Percentiles rank a stretch among this genome's conserved stretches.
phyloP scores from a whole-genome alignment of 495 filamentous ascomycete genomes.

The Podospora pseudoanserina region DNA sequence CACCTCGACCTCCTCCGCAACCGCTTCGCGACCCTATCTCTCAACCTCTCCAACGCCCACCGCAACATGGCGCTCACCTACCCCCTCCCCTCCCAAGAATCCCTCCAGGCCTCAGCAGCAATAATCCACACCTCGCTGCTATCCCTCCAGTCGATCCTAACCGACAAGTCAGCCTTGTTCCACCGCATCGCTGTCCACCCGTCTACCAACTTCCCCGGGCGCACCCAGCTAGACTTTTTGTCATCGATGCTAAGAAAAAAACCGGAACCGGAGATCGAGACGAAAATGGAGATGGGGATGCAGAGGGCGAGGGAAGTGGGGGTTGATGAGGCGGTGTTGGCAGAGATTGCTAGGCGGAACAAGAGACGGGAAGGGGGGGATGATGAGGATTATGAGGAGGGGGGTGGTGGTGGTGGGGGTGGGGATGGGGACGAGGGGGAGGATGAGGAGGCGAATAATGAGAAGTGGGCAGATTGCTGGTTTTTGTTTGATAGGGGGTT shows the following conservation, averaged over 20 bases:
- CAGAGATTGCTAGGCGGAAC: not conserved
- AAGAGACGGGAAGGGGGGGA: not conserved
- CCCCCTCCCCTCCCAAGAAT: slow-evolving; percentile 51
- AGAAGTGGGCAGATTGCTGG: slow-evolving; percentile 42
- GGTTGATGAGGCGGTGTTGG: not conserved
- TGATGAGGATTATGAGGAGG: not conserved
- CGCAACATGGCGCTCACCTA: slow-evolving; percentile 31
- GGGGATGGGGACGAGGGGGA: slow-evolving; percentile 29
- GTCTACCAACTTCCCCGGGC: slow-evolving; percentile 68
- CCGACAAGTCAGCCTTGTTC: slow-evolving; percentile 49
- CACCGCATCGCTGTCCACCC: slow-evolving; percentile 65
- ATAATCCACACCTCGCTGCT: slow-evolving; percentile 64
- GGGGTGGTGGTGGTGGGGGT: slow-evolving; percentile 19
- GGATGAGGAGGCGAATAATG: slow-evolving; percentile 35
- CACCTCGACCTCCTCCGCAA: slow-evolving; percentile 71
- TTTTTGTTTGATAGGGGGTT: slow-evolving; percentile 37
- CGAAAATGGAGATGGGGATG: slow-evolving; percentile 64
- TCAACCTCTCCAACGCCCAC: slow-evolving; percentile 61
- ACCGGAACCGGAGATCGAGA: slow-evolving; percentile 68
- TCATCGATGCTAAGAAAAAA: slow-evolving; percentile 72
- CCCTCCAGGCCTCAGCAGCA: slow-evolving; percentile 62
- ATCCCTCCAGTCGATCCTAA: slow-evolving; percentile 58
- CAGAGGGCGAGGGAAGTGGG: slow-evolving; percentile 29
- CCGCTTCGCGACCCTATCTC: slow-evolving; percentile 64
- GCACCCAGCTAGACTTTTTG: slow-evolving; percentile 61